Evolutionary conservation across 1,284 basidiomycete species (phyloP), one percentile per base, ranked within the genome.

Genomic region (Gastroboletus turbinatus): DNA sequence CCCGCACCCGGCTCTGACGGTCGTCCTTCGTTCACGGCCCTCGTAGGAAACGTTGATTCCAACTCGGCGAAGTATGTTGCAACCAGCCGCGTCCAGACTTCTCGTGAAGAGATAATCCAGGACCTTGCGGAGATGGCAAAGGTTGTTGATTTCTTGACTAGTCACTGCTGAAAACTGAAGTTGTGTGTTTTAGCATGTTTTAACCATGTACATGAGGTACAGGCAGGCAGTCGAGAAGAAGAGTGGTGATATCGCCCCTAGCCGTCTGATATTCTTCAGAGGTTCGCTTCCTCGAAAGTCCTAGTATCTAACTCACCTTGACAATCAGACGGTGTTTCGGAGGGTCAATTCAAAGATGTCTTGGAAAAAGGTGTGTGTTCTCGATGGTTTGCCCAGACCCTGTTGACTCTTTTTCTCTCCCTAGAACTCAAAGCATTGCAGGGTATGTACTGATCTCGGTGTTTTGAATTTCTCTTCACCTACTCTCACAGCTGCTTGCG

Each of bases 261-360:
- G 81, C 58, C 80, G 88, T 6, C 82, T 91, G 55, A 84, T 91
- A 46, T 88, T 90, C 72, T 90, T 86, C 65, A 80, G 88, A 61
- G 86, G 86, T 85, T 62, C 19, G 74, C 62, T 57, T 53, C 40
- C 19, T 8, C 23, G 21, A 39, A n/a, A 55, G 10, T 32, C 38
- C 14, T 53, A 42, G 32, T 58, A 52, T 43, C 21, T 27, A 35
- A 43, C 50, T 60, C 35, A 59, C 16, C 30, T 16, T 43, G 53
- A n/a, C 43, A 30, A 59, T 35, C 40, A 87, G 88, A 91, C 64
- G 89, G 90, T 64, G 89, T 91, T 25, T 89, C 87, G 7, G 89
- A 92, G 70, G 90, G 90, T 5, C 87, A 91, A 60, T 91, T 91
- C 66, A 75, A 79, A 56, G 79, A 86, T 48, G 89, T 91, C 4